Conservation (phyloP, 257 asterid species). For the Parsonsia alboflavescens region DNA sequence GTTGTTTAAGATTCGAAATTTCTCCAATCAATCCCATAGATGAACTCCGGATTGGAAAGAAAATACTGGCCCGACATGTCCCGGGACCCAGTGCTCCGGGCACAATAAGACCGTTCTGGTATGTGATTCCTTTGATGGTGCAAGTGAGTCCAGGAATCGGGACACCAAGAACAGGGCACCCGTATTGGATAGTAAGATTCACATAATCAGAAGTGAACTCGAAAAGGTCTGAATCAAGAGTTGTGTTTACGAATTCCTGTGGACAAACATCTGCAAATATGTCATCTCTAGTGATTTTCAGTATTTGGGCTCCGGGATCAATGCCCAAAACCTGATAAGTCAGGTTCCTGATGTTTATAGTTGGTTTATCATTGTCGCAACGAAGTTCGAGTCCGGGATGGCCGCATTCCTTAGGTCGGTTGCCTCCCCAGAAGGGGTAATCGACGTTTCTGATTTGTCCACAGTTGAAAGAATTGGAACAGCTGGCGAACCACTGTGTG, state of each 20-base stretch:
- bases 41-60: constrained; percentile 31
- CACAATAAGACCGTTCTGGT: constrained; percentile 23
- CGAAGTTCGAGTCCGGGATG: constrained; percentile 43
- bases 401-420: constrained; percentile 51
- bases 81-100: constrained; percentile 32
- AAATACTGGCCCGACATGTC: constrained; percentile 38
- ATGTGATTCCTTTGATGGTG: constrained; percentile 30
- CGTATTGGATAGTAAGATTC: constrained; percentile 43
- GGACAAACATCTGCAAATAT: constrained; percentile 36
- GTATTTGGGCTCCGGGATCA: constrained; percentile 24
- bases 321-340: constrained; percentile 37
- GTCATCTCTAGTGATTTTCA: constrained; percentile 39
- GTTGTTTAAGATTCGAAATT: constrained; percentile 6
- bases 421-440: constrained; percentile 56
- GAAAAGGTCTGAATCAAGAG: constrained; percentile 35
- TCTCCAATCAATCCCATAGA: constrained; percentile 16
- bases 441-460: constrained; percentile 33
- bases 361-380: constrained; percentile 28
- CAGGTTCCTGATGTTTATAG: constrained; percentile 22
- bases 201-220: constrained; percentile 32
- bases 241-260: constrained; percentile 30
- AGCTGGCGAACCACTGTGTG: constrained; percentile 20
- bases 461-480: constrained; percentile 39
- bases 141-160: constrained; percentile 37
- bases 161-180: constrained; percentile 32